Base-by-base conservation (phyloP, 768 basidiomycete species). In the Suillus cothurnatus region DNA sequence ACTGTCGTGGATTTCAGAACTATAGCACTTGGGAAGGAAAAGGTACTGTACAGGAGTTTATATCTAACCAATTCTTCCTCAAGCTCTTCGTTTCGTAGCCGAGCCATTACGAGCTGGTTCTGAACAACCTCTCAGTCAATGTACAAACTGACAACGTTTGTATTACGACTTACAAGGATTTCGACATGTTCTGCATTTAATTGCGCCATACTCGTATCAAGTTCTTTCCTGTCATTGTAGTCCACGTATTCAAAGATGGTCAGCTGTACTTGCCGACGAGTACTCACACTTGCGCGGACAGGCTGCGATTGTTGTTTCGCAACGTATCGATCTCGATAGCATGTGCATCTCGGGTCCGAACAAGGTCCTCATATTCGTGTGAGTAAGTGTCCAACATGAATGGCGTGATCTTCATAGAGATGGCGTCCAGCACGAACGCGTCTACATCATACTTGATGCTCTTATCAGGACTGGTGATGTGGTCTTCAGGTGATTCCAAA, bases 31-130 rank as follows among this genome's bases (percentile, higher is more conserved):
- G 6, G 7, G 34, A 17, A 23, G 2, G 21, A 11, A 31, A 60
- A 11, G 2, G 53, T 23, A 32, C 66, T 66, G 41, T 34, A 95
- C 93, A 97, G 75, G 53, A 97, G 80, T 79, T 97, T 97, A 79
- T 97, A 98, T 49, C 92, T 88, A 45, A 99, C 96, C 21, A 99
- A 86, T 75, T 99, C 94, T 64, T 88, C 85, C 76, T 99, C 97
- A 66, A 97, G 83, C 74, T 98, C 95, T 74, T 99, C 97, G 69
- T 93, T 93, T 66, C 90, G 88, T 47, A 99, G 79, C 61, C 95
- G 87, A 64, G 90, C 84, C 81, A 89, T 93, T 4, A 99, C 97
- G 4, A 99, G 85, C 74, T 97, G 91, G 70, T 96, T 94, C 93
- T 94, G 67, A 28, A 59, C 19, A 9, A 50, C n/a, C 43, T 26